Conservation (phyloP, 352 stramenopile genomes). For the Phytophthora vignae region DNA sequence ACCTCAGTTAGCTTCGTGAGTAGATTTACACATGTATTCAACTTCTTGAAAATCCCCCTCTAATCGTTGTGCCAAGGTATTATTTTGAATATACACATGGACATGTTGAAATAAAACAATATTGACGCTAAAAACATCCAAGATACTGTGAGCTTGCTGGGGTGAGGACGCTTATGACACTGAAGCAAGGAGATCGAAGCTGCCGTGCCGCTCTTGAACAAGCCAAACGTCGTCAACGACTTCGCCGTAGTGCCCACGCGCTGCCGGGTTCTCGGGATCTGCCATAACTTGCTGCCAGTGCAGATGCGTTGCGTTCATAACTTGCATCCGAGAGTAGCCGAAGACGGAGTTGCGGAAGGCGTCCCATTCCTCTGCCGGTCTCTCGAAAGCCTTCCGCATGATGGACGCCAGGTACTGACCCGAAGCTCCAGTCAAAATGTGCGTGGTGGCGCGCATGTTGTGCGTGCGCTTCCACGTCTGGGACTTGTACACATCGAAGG, state of each 20-base stretch:
- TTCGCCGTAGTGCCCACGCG: slow-evolving; percentile 76
- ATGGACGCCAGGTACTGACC: slow-evolving; percentile 82
- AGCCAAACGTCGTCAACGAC: slow-evolving; percentile 92
- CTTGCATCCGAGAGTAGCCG: slow-evolving; percentile 84
- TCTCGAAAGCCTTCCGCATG: slow-evolving; percentile 84
- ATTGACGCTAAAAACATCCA: background rate
- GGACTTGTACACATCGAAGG: slow-evolving; percentile 81
- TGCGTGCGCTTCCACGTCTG: slow-evolving; percentile 66
- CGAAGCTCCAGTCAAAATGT: slow-evolving; percentile 90
- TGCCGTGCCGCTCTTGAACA: slow-evolving; percentile 90
- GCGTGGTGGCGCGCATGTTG: slow-evolving; percentile 88
- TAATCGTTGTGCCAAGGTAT: no score
- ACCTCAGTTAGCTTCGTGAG: no score
- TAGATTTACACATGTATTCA: no score
- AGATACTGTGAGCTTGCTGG: background rate
- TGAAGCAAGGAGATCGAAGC: slow-evolving; percentile 52
- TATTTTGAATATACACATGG: no score
- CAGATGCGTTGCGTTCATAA: slow-evolving; percentile 88
- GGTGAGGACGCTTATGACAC: background rate
- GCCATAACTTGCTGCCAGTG: slow-evolving; percentile 90
- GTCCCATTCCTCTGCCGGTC: slow-evolving; percentile 64
- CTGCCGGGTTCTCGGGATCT: slow-evolving; percentile 78
- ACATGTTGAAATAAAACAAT: no score
- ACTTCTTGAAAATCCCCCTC: no score
- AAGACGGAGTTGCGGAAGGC: slow-evolving; percentile 91